Evolutionary conservation across 441 rosid genomes (phyloP).

Genomic region (Raphanus hybrid): DNA sequence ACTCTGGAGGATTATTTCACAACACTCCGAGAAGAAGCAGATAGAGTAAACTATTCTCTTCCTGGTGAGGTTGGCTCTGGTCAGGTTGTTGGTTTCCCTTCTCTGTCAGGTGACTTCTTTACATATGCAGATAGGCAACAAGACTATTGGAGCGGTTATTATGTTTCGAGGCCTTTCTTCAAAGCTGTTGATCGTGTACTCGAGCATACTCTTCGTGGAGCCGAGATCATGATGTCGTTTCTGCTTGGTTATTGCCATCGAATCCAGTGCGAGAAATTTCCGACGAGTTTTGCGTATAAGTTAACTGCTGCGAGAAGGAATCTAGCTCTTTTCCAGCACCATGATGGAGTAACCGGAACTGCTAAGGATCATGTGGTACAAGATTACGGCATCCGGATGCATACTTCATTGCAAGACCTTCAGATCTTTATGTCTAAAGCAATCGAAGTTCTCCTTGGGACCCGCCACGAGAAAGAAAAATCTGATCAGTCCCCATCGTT

Average conservation of each 20-base stretch:
- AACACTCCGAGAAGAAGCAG: slow-evolving; percentile 84
- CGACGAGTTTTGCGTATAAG: slow-evolving; percentile 77
- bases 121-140: slow-evolving; percentile 93
- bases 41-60: slow-evolving; percentile 75
- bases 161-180: slow-evolving; percentile 96
- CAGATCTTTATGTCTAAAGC: slow-evolving; percentile 97
- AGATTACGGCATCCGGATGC: slow-evolving; percentile 93
- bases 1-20: slow-evolving; percentile 90
- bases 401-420: slow-evolving; percentile 87
- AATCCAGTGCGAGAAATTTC: slow-evolving; percentile 84
- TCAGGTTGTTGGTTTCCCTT: slow-evolving; percentile 87
- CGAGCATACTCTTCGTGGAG: slow-evolving; percentile 87
- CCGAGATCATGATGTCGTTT: slow-evolving; percentile 90
- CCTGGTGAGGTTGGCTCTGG: slow-evolving; percentile 86
- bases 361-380: slow-evolving; percentile 94
- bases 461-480: slow-evolving; percentile 87
- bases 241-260: slow-evolving; percentile 90
- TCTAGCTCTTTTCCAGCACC: slow-evolving; percentile 99
- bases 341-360: slow-evolving; percentile 98
- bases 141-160: slow-evolving; percentile 99
- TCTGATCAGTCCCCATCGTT: slow-evolving; percentile 74
- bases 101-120: slow-evolving; percentile 95
- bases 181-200: slow-evolving; percentile 97
- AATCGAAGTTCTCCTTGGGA: slow-evolving; percentile 81
- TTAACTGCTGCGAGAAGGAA: slow-evolving; percentile 96